These are phyloP conservation scores for Saturnispora sanitii DNA, from an alignment of 805 yeast genomes.

Conservation along the genomic window DNA sequence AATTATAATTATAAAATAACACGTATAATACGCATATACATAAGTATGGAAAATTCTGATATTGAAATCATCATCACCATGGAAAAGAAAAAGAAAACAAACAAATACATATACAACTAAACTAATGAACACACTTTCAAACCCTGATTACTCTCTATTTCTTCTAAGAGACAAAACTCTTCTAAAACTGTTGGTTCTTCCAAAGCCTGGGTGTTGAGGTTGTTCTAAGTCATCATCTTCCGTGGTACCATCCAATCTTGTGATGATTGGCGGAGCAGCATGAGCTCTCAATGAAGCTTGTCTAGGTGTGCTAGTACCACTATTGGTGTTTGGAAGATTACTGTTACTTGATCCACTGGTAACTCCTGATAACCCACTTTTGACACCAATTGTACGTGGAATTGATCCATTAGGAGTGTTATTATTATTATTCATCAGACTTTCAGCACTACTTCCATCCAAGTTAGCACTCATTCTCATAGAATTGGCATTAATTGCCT, in stretches of 20 bases:
- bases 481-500: not conserved
- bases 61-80: too few relatives aligned
- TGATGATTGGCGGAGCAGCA: constrained; percentile 25
- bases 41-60: too few relatives aligned
- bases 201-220: constrained; percentile 7
- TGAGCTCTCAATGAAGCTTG: constrained; percentile 1
- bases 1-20: too few relatives aligned
- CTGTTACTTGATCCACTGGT: too few relatives aligned
- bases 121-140: too few relatives aligned
- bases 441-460: too few relatives aligned
- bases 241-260: constrained; percentile 23
- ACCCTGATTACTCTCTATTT: not conserved
- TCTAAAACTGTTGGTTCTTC: constrained; percentile 4
- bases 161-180: constrained; percentile 4
- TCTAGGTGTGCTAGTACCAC: not conserved
- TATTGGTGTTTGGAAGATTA: constrained; percentile 17
- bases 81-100: too few relatives aligned
- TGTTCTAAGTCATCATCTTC: constrained; percentile 9
- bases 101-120: too few relatives aligned
- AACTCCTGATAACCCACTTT: not conserved
- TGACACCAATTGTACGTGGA: not conserved
- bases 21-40: too few relatives aligned
- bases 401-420: not conserved
- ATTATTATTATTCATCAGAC: not conserved
- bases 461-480: too few relatives aligned